Percentiles rank a stretch among this genome's conserved stretches.
Evolutionary conservation across 352 stramenopile species (phyloP).

Genomic region (Pythium dissotocum): DNA sequence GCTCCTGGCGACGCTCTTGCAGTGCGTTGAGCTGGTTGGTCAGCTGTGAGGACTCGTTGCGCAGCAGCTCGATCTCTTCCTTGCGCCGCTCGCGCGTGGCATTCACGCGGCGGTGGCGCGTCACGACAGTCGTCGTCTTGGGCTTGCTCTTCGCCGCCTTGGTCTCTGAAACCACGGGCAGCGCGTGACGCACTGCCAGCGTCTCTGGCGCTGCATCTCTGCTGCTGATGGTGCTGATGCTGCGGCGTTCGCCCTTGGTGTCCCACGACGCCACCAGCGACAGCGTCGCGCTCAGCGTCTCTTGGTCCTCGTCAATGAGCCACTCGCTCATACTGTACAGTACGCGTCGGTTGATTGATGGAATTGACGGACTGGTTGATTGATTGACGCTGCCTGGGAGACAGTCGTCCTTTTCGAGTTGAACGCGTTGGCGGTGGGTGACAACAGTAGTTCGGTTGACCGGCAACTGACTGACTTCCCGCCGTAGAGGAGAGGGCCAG

Average conservation of each 20-base stretch:
- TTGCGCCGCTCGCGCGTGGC: constrained; percentile 24
- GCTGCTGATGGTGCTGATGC: not conserved
- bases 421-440: no score
- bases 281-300: not conserved
- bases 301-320: not conserved
- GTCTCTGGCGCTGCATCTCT: not conserved
- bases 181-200: not conserved
- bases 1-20: not conserved
- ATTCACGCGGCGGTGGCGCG: constrained; percentile 10
- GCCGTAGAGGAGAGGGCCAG: no score
- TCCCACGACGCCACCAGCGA: not conserved
- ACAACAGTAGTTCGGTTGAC: no score
- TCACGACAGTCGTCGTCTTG: not conserved
- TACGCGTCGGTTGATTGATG: not conserved
- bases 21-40: constrained; percentile 8
- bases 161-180: not conserved
- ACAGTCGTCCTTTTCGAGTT: no score
- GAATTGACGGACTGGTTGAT: no score
- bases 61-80: constrained; percentile 19
- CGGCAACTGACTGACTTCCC: no score
- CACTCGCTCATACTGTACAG: not conserved
- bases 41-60: constrained; percentile 8
- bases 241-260: not conserved
- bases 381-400: not conserved
- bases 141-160: not conserved